Conservation (phyloP, 352 stramenopile genomes). For the Phytophthora hibernalis region DNA sequence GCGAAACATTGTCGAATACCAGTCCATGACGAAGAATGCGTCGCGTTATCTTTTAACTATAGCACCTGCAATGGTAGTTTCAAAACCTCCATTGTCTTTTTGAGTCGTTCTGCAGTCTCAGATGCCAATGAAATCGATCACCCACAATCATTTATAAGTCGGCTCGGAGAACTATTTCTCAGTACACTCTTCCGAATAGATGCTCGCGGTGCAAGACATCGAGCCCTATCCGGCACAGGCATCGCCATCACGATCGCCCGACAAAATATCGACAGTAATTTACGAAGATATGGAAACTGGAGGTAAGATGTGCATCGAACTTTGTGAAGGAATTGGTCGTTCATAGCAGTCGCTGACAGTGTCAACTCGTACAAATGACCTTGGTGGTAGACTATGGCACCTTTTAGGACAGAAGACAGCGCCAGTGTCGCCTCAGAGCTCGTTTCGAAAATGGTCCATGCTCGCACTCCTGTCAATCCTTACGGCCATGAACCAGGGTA, state of each 20-base stretch:
- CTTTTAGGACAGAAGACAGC: slow-evolving; percentile 24
- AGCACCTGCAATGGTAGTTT: slow-evolving; percentile 15
- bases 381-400: slow-evolving; percentile 28
- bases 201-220: slow-evolving; percentile 20
- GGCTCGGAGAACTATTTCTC: background rate
- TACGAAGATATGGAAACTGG: slow-evolving; percentile 39
- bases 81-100: slow-evolving; percentile 20
- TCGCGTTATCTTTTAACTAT: slow-evolving; percentile 1
- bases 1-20: background rate
- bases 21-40: slow-evolving; percentile 1
- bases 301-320: slow-evolving; percentile 8
- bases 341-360: background rate
- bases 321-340: background rate
- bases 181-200: slow-evolving; percentile 15
- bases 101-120: slow-evolving; percentile 2
- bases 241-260: background rate
- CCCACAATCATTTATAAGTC: background rate
- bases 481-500: slow-evolving; percentile 71
- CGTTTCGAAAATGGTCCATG: slow-evolving; percentile 54
- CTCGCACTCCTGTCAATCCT: slow-evolving; percentile 69
- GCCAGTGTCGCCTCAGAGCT: slow-evolving; percentile 1
- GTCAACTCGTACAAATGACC: background rate
- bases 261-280: slow-evolving; percentile 22
- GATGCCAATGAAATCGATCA: slow-evolving; percentile 2
- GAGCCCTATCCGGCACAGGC: background rate